phyloP scores from a whole-genome alignment of 2,329 filamentous ascomycete genomes.

The Mycosphaerella sp. region DNA sequence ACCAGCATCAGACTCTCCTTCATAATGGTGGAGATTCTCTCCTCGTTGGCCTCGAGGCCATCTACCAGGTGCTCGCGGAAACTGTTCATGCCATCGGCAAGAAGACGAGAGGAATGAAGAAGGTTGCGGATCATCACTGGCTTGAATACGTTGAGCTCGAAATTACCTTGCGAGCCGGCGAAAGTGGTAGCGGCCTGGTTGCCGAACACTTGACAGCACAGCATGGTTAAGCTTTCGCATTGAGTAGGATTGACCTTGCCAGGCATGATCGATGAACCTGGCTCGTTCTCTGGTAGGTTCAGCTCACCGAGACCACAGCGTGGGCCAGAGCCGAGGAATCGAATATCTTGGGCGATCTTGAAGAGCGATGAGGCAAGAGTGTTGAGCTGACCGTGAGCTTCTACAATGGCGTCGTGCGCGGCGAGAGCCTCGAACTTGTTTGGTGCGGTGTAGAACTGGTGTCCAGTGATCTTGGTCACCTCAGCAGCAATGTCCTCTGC shows the following conservation, averaged over 20 bases:
- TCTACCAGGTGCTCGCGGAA: conserved; percentile 90
- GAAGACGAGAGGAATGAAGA: conserved; percentile 80
- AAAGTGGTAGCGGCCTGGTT: conserved; percentile 92
- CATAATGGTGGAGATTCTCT: conserved; percentile 80
- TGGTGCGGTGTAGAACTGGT: conserved; percentile 88
- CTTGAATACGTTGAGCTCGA: conserved; percentile 99
- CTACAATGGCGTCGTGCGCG: conserved; percentile 90
- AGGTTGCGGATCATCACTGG: conserved; percentile 92
- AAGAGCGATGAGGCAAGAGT: conserved; percentile 84
- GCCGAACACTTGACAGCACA: conserved; percentile 95
- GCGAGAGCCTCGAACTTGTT: conserved; percentile 99
- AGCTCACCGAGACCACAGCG: conserved; percentile 94
- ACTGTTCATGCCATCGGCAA: conserved; percentile 87
- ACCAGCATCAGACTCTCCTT: conserved; percentile 98
- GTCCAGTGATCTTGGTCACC: conserved; percentile 86
- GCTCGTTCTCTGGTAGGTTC: conserved; percentile 92
- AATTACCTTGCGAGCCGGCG: conserved; percentile 94
- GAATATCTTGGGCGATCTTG: conserved; percentile 98
- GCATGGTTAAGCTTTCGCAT: conserved; percentile 95
- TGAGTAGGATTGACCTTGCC: conserved; percentile 99
- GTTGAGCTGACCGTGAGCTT: conserved; percentile 89
- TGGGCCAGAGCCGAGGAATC: conserved; percentile 92
- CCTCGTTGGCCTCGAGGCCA: conserved; percentile 87
- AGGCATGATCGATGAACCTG: conserved; percentile 96
- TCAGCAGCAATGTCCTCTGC: conserved; percentile 88